These are phyloP conservation scores for Lecanosticta acicola DNA, from an alignment of 2,329 filamentous ascomycete species.

Conservation along the genomic window DNA sequence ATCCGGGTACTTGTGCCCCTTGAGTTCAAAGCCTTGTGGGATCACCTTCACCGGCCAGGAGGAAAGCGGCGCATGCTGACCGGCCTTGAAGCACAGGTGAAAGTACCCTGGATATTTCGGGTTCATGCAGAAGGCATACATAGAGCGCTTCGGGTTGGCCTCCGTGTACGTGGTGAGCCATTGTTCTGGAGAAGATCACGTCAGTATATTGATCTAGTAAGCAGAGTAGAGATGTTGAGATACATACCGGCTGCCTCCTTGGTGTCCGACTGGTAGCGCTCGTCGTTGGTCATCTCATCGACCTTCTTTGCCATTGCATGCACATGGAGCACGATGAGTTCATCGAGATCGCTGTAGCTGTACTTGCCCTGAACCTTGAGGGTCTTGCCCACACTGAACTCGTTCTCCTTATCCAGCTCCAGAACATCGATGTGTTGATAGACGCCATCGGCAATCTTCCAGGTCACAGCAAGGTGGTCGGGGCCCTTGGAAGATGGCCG, in stretches of 20 bases:
- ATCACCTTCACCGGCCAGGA: slow-evolving; percentile 85
- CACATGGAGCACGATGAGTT: slow-evolving; percentile 93
- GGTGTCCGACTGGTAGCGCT: slow-evolving; percentile 83
- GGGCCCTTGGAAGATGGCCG: slow-evolving; percentile 91
- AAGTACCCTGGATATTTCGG: slow-evolving; percentile 91
- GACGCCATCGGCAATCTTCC: slow-evolving; percentile 95
- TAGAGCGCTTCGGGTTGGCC: slow-evolving; percentile 87
- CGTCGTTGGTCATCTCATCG: slow-evolving; percentile 88
- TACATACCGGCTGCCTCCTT: slow-evolving; percentile 76
- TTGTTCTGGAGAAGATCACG: slow-evolving; percentile 56
- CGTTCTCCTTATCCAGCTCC: slow-evolving; percentile 93
- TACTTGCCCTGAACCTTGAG: slow-evolving; percentile 83
- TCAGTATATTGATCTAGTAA: slow-evolving; percentile 12
- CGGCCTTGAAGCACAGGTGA: slow-evolving; percentile 92
- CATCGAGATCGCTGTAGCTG: slow-evolving; percentile 92
- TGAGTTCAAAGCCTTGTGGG: slow-evolving; percentile 86
- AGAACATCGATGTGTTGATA: slow-evolving; percentile 97
- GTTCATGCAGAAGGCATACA: slow-evolving; percentile 94
- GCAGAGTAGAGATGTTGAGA: not conserved
- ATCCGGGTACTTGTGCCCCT: slow-evolving; percentile 83
- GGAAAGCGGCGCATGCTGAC: slow-evolving; percentile 64
- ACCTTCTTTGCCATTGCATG: slow-evolving; percentile 98
- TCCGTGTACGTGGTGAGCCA: slow-evolving; percentile 96
- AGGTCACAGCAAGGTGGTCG: slow-evolving; percentile 92
- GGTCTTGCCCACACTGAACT: slow-evolving; percentile 84